Conservation (phyloP, 164 flowering plant genomes). For the Nymphaea colorata region DNA sequence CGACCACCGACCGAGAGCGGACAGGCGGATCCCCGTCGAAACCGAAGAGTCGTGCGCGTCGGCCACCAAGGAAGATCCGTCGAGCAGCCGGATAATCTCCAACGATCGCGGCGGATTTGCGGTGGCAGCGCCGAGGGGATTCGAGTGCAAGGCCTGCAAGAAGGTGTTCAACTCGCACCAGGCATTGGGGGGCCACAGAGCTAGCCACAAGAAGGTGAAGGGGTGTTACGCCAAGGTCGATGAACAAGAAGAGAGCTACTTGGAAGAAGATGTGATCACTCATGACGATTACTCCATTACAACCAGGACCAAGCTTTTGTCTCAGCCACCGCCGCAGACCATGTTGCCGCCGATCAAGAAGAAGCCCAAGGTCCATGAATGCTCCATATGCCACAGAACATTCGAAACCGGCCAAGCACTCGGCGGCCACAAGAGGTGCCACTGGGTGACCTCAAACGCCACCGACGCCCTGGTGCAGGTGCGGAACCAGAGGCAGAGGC, state of each 20-base stretch:
- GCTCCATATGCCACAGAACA: slow-evolving; percentile 72
- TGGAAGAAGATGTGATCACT: slow-evolving; percentile 44
- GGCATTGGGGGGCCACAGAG: slow-evolving; percentile 90
- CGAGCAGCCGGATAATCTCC: neutral
- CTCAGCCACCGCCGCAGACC: neutral
- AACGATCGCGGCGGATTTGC: neutral
- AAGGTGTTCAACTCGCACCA: slow-evolving; percentile 90
- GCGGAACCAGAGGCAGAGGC: slow-evolving; percentile 9
- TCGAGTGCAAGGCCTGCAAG: slow-evolving; percentile 87
- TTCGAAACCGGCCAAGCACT: slow-evolving; percentile 85
- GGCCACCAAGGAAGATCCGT: slow-evolving; percentile 48
- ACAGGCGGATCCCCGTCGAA: slow-evolving; percentile 24
- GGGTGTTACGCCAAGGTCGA: slow-evolving; percentile 80
- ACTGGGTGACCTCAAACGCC: slow-evolving; percentile 70
- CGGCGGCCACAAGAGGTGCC: slow-evolving; percentile 96
- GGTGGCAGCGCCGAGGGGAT: slow-evolving; percentile 39
- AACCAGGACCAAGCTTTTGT: slow-evolving; percentile 14
- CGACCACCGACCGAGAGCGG: slow-evolving; percentile 20
- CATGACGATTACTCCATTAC: slow-evolving; percentile 39
- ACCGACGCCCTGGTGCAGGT: slow-evolving; percentile 20
- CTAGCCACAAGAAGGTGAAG: slow-evolving; percentile 95
- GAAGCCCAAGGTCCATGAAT: slow-evolving; percentile 76
- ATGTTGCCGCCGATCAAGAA: slow-evolving; percentile 22
- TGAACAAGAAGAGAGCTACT: slow-evolving; percentile 23
- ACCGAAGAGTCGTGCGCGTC: slow-evolving; percentile 76